These are phyloP conservation scores for Exophiala bonariae DNA, from an alignment of 2,329 filamentous ascomycete species.

Conservation along the genomic window DNA sequence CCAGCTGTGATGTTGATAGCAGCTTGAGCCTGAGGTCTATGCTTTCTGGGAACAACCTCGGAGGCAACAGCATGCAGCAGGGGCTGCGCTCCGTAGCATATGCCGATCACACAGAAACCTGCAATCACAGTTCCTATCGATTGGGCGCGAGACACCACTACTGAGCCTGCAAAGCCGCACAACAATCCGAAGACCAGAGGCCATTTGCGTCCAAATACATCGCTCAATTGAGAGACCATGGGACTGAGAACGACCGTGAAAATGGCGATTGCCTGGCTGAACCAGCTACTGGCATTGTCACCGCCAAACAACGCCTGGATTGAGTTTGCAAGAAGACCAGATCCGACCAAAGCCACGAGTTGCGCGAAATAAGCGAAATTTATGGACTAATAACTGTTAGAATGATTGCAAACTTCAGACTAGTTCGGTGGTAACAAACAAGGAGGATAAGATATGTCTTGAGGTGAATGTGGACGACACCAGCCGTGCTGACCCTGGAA, in stretches of 20 bases:
- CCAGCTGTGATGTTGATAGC: conserved; percentile 10
- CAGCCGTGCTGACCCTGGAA: not conserved
- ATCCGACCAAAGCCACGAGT: not conserved
- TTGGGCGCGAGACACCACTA: conserved; percentile 14
- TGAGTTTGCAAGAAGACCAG: not conserved
- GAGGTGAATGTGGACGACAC: not conserved
- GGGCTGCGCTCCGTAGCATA: conserved; percentile 10
- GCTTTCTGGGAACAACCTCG: conserved; percentile 16
- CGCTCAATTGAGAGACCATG: conserved; percentile 12
- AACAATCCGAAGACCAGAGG: conserved; percentile 2
- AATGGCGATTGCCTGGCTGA: conserved; percentile 14
- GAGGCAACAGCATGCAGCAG: conserved; percentile 17
- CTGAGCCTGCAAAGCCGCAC: conserved; percentile 13
- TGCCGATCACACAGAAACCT: conserved; percentile 8
- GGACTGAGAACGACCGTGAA: conserved; percentile 18
- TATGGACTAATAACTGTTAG: not conserved
- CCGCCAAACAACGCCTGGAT: conserved; percentile 3
- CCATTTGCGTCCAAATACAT: conserved; percentile 19
- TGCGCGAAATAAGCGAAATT: not conserved
- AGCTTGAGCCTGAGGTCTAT: conserved; percentile 14
- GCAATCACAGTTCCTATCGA: conserved; percentile 13
- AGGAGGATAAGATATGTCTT: not conserved
- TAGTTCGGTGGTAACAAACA: not conserved
- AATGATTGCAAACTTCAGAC: not conserved
- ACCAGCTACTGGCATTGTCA: conserved; percentile 6